Percentiles rank a stretch among this genome's conserved stretches.
phyloP scores from a whole-genome alignment of 2,329 filamentous ascomycete genomes.

The Nigrospora oryzae region DNA sequence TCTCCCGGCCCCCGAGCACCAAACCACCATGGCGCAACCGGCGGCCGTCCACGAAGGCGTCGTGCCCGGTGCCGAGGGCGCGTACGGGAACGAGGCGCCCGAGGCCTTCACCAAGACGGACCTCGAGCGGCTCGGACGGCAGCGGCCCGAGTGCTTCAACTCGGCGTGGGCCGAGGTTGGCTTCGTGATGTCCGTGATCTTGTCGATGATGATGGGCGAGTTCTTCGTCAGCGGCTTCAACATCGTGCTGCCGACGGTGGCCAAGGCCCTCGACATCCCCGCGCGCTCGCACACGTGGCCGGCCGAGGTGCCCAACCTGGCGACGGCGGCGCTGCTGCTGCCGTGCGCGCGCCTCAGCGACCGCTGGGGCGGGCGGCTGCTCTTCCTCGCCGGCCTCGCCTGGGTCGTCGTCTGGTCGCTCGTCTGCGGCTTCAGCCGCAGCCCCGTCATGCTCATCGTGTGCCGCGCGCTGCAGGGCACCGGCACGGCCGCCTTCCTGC shows the following conservation, averaged over 20 bases:
- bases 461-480: slow-evolving; percentile 69
- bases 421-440: slow-evolving; percentile 60
- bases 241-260: slow-evolving; percentile 61
- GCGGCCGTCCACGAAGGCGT: slow-evolving; percentile 5
- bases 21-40: slow-evolving; percentile 2
- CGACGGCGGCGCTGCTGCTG: slow-evolving; percentile 49
- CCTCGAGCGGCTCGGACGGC: slow-evolving; percentile 49
- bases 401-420: slow-evolving; percentile 66
- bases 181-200: slow-evolving; percentile 50
- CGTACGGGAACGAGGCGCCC: slow-evolving; percentile 8
- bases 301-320: slow-evolving; percentile 50
- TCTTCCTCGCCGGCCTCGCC: slow-evolving; percentile 50
- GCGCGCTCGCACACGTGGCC: slow-evolving; percentile 53
- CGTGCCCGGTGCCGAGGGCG: slow-evolving; percentile 3
- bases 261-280: slow-evolving; percentile 55
- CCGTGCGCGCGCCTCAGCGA: slow-evolving; percentile 54
- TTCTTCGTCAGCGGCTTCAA: slow-evolving; percentile 73
- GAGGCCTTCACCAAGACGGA: slow-evolving; percentile 14
- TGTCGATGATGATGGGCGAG: slow-evolving; percentile 56
- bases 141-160: slow-evolving; percentile 44
- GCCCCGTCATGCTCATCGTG: slow-evolving; percentile 62
- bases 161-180: slow-evolving; percentile 43
- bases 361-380: slow-evolving; percentile 51
- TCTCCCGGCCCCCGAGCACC: background rate
- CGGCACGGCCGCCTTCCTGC: slow-evolving; percentile 63